Evolutionary conservation across 2,329 filamentous ascomycete species (phyloP).

Genomic region (Penicillium olsonii): DNA sequence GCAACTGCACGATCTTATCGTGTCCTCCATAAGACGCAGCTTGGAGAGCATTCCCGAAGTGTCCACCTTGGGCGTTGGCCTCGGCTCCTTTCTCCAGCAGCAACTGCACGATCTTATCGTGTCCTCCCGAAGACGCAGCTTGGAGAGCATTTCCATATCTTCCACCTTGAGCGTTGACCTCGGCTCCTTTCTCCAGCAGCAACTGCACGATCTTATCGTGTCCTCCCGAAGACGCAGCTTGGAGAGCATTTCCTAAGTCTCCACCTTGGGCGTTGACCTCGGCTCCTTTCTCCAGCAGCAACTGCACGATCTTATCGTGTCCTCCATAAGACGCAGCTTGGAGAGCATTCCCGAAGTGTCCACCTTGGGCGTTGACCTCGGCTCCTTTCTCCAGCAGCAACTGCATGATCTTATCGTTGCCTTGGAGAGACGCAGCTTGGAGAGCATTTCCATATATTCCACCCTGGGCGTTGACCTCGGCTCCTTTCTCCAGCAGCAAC

Average conservation of each 20-base stretch:
- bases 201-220: background rate
- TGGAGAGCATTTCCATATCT: background rate
- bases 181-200: background rate
- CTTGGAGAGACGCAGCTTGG: background rate
- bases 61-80: background rate
- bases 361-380: background rate
- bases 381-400: conserved; percentile 5
- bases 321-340: conserved; percentile 4
- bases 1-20: background rate
- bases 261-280: background rate
- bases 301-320: conserved; percentile 2
- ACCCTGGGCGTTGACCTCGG: background rate
- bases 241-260: background rate
- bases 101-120: background rate
- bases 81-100: background rate
- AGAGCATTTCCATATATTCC: background rate
- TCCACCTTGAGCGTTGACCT: background rate
- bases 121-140: background rate
- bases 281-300: background rate
- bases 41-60: background rate
- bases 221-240: background rate
- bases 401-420: background rate
- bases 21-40: background rate
- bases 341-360: conserved; percentile 6
- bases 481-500: background rate